Evolutionary conservation across 2,329 filamentous ascomycete species (phyloP).

Genomic region (Ceratocystis cubensis): DNA sequence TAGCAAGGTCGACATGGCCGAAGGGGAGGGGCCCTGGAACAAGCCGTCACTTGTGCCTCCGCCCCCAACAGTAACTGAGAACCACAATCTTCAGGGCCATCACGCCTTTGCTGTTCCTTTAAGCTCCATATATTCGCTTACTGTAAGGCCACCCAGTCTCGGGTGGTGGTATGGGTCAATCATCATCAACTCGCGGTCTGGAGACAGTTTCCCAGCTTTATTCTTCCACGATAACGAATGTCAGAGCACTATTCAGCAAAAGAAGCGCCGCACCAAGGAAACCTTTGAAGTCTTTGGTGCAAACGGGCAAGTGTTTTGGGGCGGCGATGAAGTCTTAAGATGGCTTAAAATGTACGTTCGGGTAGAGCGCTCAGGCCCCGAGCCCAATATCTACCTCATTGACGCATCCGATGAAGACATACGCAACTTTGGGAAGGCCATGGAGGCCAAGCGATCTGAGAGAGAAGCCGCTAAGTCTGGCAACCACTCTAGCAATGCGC

Average conservation of each 20-base stretch:
- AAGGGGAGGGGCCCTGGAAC: conserved; percentile 65
- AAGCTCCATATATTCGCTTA: conserved; percentile 76
- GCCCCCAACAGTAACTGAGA: conserved; percentile 71
- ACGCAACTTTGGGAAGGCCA: conserved; percentile 50
- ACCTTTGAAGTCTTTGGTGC: conserved; percentile 85
- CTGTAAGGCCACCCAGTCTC: conserved; percentile 80
- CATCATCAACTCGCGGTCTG: conserved; percentile 79
- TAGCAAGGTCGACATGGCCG: conserved; percentile 85
- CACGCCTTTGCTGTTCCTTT: conserved; percentile 90
- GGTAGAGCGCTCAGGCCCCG: conserved; percentile 71
- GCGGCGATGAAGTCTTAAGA: conserved; percentile 82
- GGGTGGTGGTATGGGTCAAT: conserved; percentile 98
- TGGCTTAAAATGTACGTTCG: conserved; percentile 79
- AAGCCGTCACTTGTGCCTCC: conserved; percentile 86
- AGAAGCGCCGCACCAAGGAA: conserved; percentile 72
- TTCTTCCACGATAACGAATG: conserved; percentile 98
- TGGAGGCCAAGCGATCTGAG: conserved; percentile 28
- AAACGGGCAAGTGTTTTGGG: conserved; percentile 85
- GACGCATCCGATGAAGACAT: conserved; percentile 79
- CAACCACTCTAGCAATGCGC: conserved; percentile 39
- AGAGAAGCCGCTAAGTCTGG: conserved; percentile 29
- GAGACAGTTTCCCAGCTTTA: conserved; percentile 85
- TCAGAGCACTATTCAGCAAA: conserved; percentile 85
- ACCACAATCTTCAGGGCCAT: conserved; percentile 49
- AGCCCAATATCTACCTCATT: conserved; percentile 82